phyloP scores from a whole-genome alignment of 305 asterid species.

The Ilex paraguariensis region DNA sequence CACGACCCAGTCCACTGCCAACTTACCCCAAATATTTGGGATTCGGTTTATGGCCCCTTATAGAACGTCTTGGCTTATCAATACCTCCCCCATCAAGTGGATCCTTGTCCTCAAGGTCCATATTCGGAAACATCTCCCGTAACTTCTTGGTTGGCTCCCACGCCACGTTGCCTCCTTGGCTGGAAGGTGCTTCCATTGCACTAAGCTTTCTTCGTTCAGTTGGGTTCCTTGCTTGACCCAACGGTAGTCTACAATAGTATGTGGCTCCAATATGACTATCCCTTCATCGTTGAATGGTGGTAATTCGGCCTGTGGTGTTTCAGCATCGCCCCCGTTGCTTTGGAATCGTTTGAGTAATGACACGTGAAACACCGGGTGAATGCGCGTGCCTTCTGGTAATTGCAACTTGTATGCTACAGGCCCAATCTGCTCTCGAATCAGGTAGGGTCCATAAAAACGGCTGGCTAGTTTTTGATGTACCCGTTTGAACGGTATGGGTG shows the following conservation, averaged over 20 bases:
- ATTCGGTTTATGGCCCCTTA: background rate
- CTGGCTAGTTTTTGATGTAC: background rate
- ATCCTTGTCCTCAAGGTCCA: background rate
- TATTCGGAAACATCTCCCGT: background rate
- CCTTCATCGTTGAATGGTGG: background rate
- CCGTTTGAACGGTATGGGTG: background rate
- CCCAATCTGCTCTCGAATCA: background rate
- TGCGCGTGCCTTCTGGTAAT: background rate
- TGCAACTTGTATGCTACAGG: background rate
- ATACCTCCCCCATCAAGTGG: background rate
- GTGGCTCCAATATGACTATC: background rate
- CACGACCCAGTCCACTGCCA: too few species aligned
- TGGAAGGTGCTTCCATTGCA: background rate
- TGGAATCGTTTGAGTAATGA: background rate
- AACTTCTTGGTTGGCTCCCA: background rate
- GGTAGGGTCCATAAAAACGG: background rate
- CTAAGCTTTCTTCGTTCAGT: background rate
- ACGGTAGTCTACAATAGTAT: background rate
- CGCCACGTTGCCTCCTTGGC: background rate
- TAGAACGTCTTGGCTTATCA: background rate
- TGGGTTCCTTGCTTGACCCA: background rate
- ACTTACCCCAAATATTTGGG: background rate
- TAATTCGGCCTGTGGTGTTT: background rate
- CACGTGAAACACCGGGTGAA: background rate
- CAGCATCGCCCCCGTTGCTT: background rate